Evolutionary conservation across 441 rosid species (phyloP).

Genomic region (Gossypium armourianum): DNA sequence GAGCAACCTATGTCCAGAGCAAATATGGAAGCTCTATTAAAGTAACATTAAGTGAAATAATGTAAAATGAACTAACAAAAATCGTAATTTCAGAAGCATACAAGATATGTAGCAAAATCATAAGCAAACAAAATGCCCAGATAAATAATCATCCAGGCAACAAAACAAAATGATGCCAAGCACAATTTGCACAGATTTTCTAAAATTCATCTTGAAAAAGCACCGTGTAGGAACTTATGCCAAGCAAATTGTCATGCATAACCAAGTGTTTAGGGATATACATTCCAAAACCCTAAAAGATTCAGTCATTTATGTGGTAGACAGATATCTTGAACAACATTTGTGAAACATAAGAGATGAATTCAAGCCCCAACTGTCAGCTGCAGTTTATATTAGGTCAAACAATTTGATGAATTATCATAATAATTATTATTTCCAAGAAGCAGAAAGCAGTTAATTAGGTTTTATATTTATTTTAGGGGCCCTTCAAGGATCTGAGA

Average conservation of each 20-base stretch:
- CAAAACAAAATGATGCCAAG: not conserved
- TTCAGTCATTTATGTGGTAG: not conserved
- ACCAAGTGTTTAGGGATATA: not conserved
- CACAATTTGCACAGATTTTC: not conserved
- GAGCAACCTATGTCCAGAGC: constrained; percentile 65
- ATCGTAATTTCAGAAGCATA: not conserved
- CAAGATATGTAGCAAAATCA: not conserved
- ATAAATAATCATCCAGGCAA: not conserved
- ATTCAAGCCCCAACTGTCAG: not conserved
- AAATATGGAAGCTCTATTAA: constrained; percentile 17
- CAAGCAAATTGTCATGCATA: not conserved
- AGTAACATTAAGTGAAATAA: not conserved
- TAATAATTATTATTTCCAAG: not conserved
- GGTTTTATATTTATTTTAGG: not conserved
- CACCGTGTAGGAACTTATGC: not conserved
- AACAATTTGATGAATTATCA: not conserved
- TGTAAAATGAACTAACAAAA: not conserved
- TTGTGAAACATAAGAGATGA: not conserved
- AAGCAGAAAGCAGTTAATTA: not conserved
- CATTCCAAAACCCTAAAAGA: not conserved
- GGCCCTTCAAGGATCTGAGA: constrained; percentile 2
- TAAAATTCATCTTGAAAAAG: not conserved
- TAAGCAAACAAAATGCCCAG: not conserved
- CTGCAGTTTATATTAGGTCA: not conserved
- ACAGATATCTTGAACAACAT: not conserved